Evolutionary conservation across 306 rosid species (phyloP).

Genomic region (Vigna reflexopilosa): DNA sequence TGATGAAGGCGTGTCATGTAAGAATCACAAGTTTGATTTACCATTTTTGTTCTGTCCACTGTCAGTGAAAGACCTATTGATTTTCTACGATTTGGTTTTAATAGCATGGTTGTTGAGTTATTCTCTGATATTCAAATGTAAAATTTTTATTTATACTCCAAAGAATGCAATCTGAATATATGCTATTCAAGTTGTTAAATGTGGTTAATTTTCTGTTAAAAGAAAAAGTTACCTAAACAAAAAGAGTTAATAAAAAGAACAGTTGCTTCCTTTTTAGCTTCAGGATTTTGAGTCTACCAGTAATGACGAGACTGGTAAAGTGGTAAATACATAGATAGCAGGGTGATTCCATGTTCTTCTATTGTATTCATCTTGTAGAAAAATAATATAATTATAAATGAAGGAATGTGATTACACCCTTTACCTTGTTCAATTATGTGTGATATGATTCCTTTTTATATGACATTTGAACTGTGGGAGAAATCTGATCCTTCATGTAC

Average conservation of each 20-base stretch:
- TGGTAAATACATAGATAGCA: neutral
- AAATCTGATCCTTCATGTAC: constrained; percentile 1
- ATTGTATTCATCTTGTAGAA: constrained; percentile 9
- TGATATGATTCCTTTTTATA: constrained; percentile 4
- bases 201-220: constrained; percentile 8
- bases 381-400: neutral
- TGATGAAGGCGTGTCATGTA: constrained; percentile 97
- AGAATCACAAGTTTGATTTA: constrained; percentile 46
- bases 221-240: neutral
- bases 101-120: constrained; percentile 40
- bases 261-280: constrained; percentile 21
- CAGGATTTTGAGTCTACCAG: constrained; percentile 22
- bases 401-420: constrained; percentile 24
- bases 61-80: constrained; percentile 2
- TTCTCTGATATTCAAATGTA: constrained; percentile 37
- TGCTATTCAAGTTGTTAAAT: constrained; percentile 1
- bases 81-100: constrained; percentile 34
- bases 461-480: constrained; percentile 5
- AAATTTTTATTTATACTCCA: constrained; percentile 19
- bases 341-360: constrained; percentile 27
- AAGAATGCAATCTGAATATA: constrained; percentile 18
- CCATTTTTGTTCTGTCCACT: neutral
- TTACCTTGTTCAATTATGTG: constrained; percentile 1
- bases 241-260: neutral
- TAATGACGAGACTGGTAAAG: constrained; percentile 27